Percentiles rank a stretch among this genome's conserved stretches.
phyloP scores from a whole-genome alignment of 2,329 filamentous ascomycete genomes.

The Neofusicoccum cordaticola region DNA sequence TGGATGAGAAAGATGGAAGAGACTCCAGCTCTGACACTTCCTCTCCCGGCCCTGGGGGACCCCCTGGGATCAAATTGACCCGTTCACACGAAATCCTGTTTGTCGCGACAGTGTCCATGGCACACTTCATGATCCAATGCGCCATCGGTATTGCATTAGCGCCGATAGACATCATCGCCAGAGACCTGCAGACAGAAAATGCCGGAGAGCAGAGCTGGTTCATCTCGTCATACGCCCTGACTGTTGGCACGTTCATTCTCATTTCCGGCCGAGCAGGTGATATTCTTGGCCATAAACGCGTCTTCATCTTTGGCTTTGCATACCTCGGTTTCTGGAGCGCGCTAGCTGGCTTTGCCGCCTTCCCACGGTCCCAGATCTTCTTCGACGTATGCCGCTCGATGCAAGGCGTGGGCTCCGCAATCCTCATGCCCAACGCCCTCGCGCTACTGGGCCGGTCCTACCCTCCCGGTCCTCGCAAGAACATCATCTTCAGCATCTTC shows the following conservation, averaged over 20 bases:
- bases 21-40: background rate
- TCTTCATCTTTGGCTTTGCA: conserved; percentile 40
- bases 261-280: conserved; percentile 46
- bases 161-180: conserved; percentile 46
- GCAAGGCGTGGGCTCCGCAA: conserved; percentile 40
- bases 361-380: conserved; percentile 29
- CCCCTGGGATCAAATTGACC: conserved; percentile 21
- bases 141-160: conserved; percentile 34
- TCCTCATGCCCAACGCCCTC: conserved; percentile 38
- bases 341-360: conserved; percentile 39
- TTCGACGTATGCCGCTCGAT: conserved; percentile 38
- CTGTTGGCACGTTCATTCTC: conserved; percentile 46
- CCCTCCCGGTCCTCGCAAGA: conserved; percentile 35
- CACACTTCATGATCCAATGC: conserved; percentile 31
- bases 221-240: conserved; percentile 43
- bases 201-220: conserved; percentile 46
- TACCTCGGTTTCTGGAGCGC: conserved; percentile 42
- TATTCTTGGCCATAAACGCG: conserved; percentile 42
- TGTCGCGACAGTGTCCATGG: conserved; percentile 27
- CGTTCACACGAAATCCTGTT: conserved; percentile 26
- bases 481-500: conserved; percentile 39
- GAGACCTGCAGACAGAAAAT: conserved; percentile 39
- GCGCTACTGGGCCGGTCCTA: conserved; percentile 36
- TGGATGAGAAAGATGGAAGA: background rate
- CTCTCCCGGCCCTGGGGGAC: background rate